Conservation (phyloP, 192 early-diverging fungal species). For the Geranomyces michiganensis region DNA sequence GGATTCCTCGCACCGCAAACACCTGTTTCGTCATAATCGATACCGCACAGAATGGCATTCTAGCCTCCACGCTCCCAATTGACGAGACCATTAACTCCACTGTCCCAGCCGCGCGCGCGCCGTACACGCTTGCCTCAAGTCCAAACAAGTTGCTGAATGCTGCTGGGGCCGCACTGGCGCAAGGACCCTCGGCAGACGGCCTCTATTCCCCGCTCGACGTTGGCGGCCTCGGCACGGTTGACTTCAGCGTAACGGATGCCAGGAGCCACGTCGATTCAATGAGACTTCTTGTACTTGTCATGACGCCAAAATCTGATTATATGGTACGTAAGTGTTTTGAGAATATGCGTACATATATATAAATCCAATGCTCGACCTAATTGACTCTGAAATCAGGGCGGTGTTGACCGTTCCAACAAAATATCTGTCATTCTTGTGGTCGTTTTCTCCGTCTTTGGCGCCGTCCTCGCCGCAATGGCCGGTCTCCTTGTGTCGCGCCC, state of each 20-base stretch:
- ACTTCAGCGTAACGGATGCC: no score
- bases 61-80: background rate
- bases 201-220: no score
- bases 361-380: no score
- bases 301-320: background rate
- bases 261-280: no score
- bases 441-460: background rate
- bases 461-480: background rate
- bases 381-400: background rate
- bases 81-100: background rate
- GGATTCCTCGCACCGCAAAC: background rate
- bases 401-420: background rate
- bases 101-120: background rate
- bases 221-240: no score
- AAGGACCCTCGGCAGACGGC: no score
- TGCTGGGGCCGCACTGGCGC: no score
- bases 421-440: constrained; percentile 8
- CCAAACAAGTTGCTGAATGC: no score
- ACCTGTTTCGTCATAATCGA: constrained; percentile 1
- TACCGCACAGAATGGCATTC: background rate
- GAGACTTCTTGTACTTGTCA: background rate
- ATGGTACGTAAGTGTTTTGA: background rate
- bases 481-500: background rate
- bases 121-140: no score
- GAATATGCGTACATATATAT: no score